Base-by-base conservation (phyloP, 805 yeast species). In the Metschnikowia vanudenii region DNA sequence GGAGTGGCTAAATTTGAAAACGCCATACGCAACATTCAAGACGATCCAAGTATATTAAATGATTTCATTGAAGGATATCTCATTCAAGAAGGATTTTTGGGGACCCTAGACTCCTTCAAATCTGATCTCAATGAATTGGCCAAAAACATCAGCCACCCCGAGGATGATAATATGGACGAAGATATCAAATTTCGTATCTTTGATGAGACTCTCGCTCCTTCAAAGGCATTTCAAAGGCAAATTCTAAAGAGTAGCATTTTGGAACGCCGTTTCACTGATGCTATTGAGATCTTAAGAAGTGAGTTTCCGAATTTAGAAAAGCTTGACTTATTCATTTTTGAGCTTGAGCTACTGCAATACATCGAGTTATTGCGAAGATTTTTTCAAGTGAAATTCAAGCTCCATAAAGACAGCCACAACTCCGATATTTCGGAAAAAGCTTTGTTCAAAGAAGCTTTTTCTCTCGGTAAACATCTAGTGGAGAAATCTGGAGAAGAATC, bases 11-110 rank as follows among this genome's bases (percentile, higher is more conserved):
- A 29, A 12, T 52, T 63, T 22, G 67, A 64, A 33, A 44, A 44
- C n/a, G 35, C 57, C 2, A 45, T 64, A n/a, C 44, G 61, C 38
- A 57, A 60, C 39, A 51, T 59, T 24, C 57, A 59, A 33, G 64
- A 65, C 22, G 65, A 66, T 41, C 59, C 67, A 10, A 39, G 51
- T 3, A 47, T 63, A 24, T 53, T 70, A 30, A 63, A 69, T 43
- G 55, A 60, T 13, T 53, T 71, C 28, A 68, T 72, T 17, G 62
- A 64, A 46, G 75, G 71, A 3, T 70, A 72, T 48, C 57, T 72
- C 41, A 59, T 62, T 20, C 68, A 68, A 20, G 73, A 71, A 55
- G 75, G 75, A 1, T 68, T 64, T 43, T 54, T 66, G 40, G 64
- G 65, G 3, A 65, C 75, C 0, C 62, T 65, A 24, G 61, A 61